Evolutionary conservation across 1,284 basidiomycete genomes (phyloP), one percentile per base, ranked within the genome.

Genomic region (Leccinum glutinopallens): DNA sequence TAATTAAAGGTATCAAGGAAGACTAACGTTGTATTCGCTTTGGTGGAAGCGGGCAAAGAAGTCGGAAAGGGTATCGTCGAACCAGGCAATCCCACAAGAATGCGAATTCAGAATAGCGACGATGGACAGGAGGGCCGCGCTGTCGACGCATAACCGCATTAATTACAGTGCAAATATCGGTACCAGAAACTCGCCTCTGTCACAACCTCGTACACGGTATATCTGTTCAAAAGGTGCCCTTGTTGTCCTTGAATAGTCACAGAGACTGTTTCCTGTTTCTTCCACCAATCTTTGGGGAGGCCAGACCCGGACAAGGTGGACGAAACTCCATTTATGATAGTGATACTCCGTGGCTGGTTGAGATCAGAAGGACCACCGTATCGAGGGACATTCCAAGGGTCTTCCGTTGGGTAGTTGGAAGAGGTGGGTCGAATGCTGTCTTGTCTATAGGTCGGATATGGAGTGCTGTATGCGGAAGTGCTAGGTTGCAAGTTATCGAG

Each of bases 21-120:
- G 46, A 84, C 90, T 80, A 74, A 93, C 94, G 89, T 75, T 92
- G 92, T 66, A 97, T 83, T 56, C 93, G 86, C 76, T 98, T 98
- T 0, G 96, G 96, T 9, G 96, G 96, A 41, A 97, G 79, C 2
- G 87, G 80, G n/a, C 93, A 90, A 66, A 97, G 83, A n/a, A 97
- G 80, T 41, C 96, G 87, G 84, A 97, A 97, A 0, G 96, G 95
- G 80, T 98, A 94, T 60, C 87, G 82, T 68, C 87, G 83, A 63
- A 87, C 78, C 43, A 98, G 80, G 67, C 88, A 90, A 65, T 96
- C 93, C 85, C 93, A 91, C 25, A 98, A 80, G 78, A 91, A 96
- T 7, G 86, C 85, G 74, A 97, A 98, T 75, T 98, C 96, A 5
- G 92, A 94, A 76, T 97, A 98, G 67, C 92, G 82, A 67, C 91